A percentile compares a stretch with the other conserved stretches of the same genome.
phyloP scores from a whole-genome alignment of 495 filamentous ascomycete species.

The Oleoguttula mirabilis region DNA sequence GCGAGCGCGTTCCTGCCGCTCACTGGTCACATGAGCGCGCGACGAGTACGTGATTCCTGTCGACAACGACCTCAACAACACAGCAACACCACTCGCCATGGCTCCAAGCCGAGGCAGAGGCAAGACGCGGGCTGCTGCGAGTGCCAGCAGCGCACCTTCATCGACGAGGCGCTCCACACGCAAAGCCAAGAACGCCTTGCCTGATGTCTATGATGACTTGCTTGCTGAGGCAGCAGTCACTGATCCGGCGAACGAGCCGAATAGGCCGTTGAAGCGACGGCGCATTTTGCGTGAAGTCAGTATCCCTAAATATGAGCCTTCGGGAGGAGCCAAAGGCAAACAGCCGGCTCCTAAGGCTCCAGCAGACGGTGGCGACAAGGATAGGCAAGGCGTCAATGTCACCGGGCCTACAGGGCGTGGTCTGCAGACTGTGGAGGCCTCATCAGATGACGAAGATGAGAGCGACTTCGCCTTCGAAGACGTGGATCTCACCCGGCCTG shows the following conservation, averaged over 20 bases:
- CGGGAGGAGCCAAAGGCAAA: not conserved
- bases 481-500: constrained; percentile 38
- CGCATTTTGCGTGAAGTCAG: constrained; percentile 2
- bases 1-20: too few relatives aligned
- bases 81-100: constrained; percentile 7
- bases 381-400: not conserved
- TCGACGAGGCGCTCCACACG: not conserved
- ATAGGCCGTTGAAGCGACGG: constrained; percentile 19
- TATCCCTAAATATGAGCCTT: not conserved
- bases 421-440: constrained; percentile 12
- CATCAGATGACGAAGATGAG: constrained; percentile 34
- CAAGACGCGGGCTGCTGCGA: constrained; percentile 4
- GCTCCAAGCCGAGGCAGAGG: constrained; percentile 18
- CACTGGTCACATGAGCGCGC: constrained; percentile 19
- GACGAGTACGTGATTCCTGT: constrained; percentile 2
- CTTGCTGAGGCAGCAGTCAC: constrained; percentile 19
- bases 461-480: constrained; percentile 65
- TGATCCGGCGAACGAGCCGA: not conserved
- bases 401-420: not conserved
- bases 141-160: not conserved
- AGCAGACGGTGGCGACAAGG: not conserved
- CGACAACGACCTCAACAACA: not conserved
- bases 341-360: not conserved
- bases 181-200: not conserved
- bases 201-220: constrained; percentile 21